These are phyloP conservation scores for Claviceps maximensis DNA, from an alignment of 2,329 filamentous ascomycete species.

Conservation along the genomic window DNA sequence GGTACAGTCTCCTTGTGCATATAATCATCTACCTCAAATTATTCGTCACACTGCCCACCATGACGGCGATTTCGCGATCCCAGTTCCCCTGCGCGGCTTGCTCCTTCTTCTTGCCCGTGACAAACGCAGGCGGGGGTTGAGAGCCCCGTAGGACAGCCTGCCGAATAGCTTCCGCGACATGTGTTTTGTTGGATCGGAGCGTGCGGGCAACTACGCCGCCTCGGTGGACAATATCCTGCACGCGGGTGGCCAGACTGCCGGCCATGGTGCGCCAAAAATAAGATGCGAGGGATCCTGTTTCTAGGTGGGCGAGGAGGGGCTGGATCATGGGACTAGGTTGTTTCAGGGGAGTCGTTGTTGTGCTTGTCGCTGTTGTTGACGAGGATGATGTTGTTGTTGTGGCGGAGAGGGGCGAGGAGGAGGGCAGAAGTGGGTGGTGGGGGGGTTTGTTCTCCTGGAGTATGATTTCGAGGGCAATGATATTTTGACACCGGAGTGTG, in stretches of 20 bases:
- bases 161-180: slow-evolving; percentile 62
- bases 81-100: slow-evolving; percentile 44
- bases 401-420: not conserved
- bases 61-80: slow-evolving; percentile 88
- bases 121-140: slow-evolving; percentile 46
- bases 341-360: slow-evolving; percentile 20
- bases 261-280: slow-evolving; percentile 93
- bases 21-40: slow-evolving; percentile 30
- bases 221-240: slow-evolving; percentile 71
- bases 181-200: slow-evolving; percentile 60
- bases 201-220: slow-evolving; percentile 78
- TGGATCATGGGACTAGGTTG: slow-evolving; percentile 48
- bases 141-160: slow-evolving; percentile 75
- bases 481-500: slow-evolving; percentile 73
- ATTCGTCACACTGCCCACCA: slow-evolving; percentile 72
- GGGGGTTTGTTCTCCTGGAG: slow-evolving; percentile 57
- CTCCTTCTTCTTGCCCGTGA: slow-evolving; percentile 28
- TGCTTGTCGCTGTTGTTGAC: not conserved
- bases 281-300: slow-evolving; percentile 74
- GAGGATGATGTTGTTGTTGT: too few species aligned
- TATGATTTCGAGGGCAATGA: slow-evolving; percentile 74
- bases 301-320: slow-evolving; percentile 62
- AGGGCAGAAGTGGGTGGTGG: slow-evolving; percentile 48
- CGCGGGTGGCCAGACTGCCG: slow-evolving; percentile 57
- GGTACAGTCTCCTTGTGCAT: too few species aligned